Base-by-base conservation (phyloP, 2,329 filamentous ascomycete genomes). In the Fusarium liriodendri region DNA sequence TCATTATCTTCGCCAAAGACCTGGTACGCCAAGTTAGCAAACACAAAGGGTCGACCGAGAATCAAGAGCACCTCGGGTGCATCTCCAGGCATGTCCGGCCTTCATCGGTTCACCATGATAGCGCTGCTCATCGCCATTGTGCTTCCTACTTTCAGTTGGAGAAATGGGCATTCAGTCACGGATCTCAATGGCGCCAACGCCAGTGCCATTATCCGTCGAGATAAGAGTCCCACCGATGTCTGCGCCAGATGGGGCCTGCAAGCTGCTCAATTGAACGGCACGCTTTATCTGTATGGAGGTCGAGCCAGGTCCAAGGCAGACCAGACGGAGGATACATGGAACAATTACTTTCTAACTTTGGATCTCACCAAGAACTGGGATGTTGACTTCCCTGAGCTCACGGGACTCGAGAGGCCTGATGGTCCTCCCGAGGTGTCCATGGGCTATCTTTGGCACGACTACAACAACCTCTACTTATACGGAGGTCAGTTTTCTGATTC, bases 381-480 rank as follows among this genome's bases (percentile, higher is more conserved):
- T 72, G 90, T 90, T 50, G 87, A 85, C 25, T 89, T 89, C 0
- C 93, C 93, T 11, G 84, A 89, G 2, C 77, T 95, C 16, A 89
- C 84, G 1, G 91, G 91, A 3, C 85, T 94, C 13, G 84, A 91
- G 22, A 86, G 87, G 70, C 92, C 92, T 1, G 89, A 88, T 11
- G 93, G 93, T 0, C 93, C 93, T 2, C 93, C 93, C 2, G 87
- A 91, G 5, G 89, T 95, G 14, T 89, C 93, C 0, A 88, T 93
- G 52, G 93, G 93, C n/a, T 92, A 92, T 73, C 86, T 95, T 2
- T 95, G 93, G 93, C 90, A 92, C 77, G 93, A 93, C 54, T 90
- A 90, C 77, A 86, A 91, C 63, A 90, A 89, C 14, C 84, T 95
- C 0, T 95, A 88, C 78, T 86, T 95, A 5, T 95, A 95, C 74